A percentile compares a stretch with the other conserved stretches of the same genome.
phyloP scores from a whole-genome alignment of 176 grass and related monocot genomes.

The Otatea glauca region DNA sequence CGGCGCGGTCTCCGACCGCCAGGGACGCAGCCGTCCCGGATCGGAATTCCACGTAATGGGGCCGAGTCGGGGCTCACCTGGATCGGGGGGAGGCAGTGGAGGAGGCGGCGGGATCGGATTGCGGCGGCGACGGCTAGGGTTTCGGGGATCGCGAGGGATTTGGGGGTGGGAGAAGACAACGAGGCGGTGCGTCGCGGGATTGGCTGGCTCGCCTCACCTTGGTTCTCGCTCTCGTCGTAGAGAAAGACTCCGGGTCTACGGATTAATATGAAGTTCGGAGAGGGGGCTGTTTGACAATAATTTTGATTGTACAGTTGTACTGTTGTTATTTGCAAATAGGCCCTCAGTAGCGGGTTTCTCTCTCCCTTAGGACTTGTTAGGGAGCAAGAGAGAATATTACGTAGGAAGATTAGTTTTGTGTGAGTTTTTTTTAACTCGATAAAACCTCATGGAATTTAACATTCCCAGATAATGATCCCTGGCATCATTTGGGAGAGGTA shows the following conservation, averaged over 20 bases:
- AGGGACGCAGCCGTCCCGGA: not conserved
- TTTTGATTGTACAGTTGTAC: not conserved
- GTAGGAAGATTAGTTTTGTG: too few relatives aligned
- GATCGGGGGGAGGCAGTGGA: constrained; percentile 16
- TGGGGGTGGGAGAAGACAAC: constrained; percentile 10
- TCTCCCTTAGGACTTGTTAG: too few relatives aligned
- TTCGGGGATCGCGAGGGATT: constrained; percentile 44
- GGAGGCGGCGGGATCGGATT: constrained; percentile 13
- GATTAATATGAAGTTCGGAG: not conserved
- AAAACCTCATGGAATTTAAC: too few relatives aligned
- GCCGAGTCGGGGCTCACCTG: constrained; percentile 41
- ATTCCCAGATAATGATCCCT: too few relatives aligned
- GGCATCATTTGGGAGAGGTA: too few relatives aligned
- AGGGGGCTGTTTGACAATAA: constrained; percentile 12
- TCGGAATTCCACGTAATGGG: constrained; percentile 31
- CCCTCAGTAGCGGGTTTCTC: not conserved
- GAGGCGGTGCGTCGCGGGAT: constrained; percentile 38
- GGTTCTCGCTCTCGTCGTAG: constrained; percentile 39
- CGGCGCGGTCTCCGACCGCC: not conserved
- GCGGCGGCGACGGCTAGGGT: constrained; percentile 46
- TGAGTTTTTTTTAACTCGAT: too few relatives aligned
- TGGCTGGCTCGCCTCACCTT: constrained; percentile 18
- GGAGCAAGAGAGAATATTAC: too few relatives aligned
- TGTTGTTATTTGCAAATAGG: not conserved
- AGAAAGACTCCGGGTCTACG: not conserved